These are phyloP conservation scores for Salvia splendens DNA, from an alignment of 257 asterid genomes.

Conservation along the genomic window DNA sequence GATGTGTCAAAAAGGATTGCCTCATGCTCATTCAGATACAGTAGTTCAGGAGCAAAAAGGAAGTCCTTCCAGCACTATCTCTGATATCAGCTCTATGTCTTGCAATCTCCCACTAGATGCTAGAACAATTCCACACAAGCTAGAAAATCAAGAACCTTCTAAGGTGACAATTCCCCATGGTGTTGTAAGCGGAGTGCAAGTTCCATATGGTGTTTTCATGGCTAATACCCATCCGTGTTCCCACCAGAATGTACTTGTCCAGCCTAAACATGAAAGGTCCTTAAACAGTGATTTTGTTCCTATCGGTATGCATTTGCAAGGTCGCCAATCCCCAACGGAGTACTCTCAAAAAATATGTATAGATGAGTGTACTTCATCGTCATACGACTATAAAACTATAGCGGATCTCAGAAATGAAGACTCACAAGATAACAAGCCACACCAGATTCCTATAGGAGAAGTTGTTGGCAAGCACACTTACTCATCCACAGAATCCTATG, in stretches of 20 bases:
- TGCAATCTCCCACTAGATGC: conserved; percentile 66
- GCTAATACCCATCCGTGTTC: conserved; percentile 45
- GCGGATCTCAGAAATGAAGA: conserved; percentile 43
- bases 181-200: conserved; percentile 48
- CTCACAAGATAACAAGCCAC: conserved; percentile 36
- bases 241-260: conserved; percentile 42
- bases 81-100: conserved; percentile 52
- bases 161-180: conserved; percentile 50
- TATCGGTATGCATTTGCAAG: conserved; percentile 43
- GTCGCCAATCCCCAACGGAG: conserved; percentile 50
- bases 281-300: conserved; percentile 43
- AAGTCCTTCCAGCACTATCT: conserved; percentile 46
- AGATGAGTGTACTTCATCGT: conserved; percentile 48
- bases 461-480: conserved; percentile 28
- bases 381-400: conserved; percentile 48
- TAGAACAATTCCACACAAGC: conserved; percentile 37
- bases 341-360: conserved; percentile 44
- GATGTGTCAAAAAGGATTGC: too few species aligned
- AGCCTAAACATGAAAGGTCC: conserved; percentile 59
- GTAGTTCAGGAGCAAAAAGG: conserved; percentile 50
- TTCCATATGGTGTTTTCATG: conserved; percentile 50
- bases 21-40: conserved; percentile 66
- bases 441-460: conserved; percentile 42
- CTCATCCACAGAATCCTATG: conserved; percentile 46
- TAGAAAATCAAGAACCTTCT: conserved; percentile 53